These are phyloP conservation scores for Colletotrichum sp. DNA, from an alignment of 2,329 filamentous ascomycete genomes.

Conservation along the genomic window DNA sequence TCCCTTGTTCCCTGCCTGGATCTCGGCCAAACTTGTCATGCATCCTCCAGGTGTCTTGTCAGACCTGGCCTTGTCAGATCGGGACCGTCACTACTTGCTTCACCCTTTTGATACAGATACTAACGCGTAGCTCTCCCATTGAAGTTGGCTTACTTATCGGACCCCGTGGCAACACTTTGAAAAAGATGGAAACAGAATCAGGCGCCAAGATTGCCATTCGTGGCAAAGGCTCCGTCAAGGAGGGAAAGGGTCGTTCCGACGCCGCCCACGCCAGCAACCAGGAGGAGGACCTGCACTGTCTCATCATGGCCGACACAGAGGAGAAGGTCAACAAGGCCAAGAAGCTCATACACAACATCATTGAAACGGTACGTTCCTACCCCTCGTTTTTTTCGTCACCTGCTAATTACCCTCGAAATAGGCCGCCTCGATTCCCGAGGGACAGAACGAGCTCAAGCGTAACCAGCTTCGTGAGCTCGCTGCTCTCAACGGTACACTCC, in stretches of 20 bases:
- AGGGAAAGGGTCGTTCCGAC: constrained; percentile 98
- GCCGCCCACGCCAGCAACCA: constrained; percentile 99
- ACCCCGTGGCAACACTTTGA: constrained; percentile 98
- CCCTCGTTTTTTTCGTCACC: not conserved
- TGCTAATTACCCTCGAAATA: constrained; percentile 43
- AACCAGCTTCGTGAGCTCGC: constrained; percentile 98
- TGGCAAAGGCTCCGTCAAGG: constrained; percentile 99
- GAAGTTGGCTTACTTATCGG: constrained; percentile 99
- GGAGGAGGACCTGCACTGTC: constrained; percentile 97
- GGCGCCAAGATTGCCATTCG: constrained; percentile 98
- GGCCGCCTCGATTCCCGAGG: constrained; percentile 98
- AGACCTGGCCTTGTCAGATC: constrained; percentile 29
- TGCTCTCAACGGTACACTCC: constrained; percentile 96
- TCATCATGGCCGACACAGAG: constrained; percentile 99
- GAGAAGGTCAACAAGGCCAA: constrained; percentile 99
- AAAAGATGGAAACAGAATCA: constrained; percentile 99
- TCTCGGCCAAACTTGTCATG: constrained; percentile 49
- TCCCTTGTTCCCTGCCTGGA: constrained; percentile 37
- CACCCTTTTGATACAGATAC: constrained; percentile 58
- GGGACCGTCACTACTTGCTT: constrained; percentile 35
- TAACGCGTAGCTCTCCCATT: constrained; percentile 88
- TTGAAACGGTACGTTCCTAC: constrained; percentile 81
- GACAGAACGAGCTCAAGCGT: constrained; percentile 97
- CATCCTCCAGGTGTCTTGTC: constrained; percentile 29
- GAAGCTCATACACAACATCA: constrained; percentile 97